phyloP scores from a whole-genome alignment of 139 green algal species.

The Micractinium conductrix region DNA sequence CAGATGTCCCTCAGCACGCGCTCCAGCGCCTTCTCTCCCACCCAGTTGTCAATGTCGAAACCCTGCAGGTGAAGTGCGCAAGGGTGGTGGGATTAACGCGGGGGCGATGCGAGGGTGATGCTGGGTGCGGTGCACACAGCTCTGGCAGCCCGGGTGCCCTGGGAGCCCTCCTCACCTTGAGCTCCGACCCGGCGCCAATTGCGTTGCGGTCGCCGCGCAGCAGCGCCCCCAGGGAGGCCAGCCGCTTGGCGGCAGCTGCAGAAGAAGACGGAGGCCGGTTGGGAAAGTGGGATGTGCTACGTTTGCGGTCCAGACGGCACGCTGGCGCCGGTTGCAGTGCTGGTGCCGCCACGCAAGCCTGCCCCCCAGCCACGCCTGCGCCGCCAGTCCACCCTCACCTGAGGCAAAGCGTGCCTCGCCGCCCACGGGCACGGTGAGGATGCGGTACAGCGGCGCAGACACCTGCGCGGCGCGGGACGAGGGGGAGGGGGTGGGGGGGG shows the following conservation, averaged over 20 bases:
- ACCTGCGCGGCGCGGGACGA: not conserved
- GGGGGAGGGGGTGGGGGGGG: too few species aligned
- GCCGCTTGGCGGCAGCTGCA: slow-evolving; percentile 40
- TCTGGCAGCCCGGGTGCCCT: too few species aligned
- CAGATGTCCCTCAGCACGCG: slow-evolving; percentile 29
- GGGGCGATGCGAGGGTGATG: too few species aligned
- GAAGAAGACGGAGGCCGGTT: too few species aligned
- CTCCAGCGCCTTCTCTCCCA: slow-evolving; percentile 30
- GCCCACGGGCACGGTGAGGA: slow-evolving; percentile 79
- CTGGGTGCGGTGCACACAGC: too few species aligned
- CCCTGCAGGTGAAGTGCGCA: too few species aligned
- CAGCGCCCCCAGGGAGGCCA: slow-evolving; percentile 84
- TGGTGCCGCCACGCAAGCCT: too few species aligned
- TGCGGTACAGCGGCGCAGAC: slow-evolving; percentile 54
- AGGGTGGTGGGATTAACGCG: too few species aligned
- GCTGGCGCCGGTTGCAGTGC: not conserved
- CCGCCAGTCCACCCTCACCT: slow-evolving; percentile 48
- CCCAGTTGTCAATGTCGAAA: slow-evolving; percentile 43
- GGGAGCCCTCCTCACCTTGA: too few species aligned
- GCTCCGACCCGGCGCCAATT: slow-evolving; percentile 45
- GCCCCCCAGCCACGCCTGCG: not conserved
- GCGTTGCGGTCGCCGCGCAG: slow-evolving; percentile 50
- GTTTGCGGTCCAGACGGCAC: not conserved
- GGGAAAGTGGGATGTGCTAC: too few species aligned
- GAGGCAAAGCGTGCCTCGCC: slow-evolving; percentile 89